phyloP scores from a whole-genome alignment of 257 asterid genomes.

The Prunella vulgaris region DNA sequence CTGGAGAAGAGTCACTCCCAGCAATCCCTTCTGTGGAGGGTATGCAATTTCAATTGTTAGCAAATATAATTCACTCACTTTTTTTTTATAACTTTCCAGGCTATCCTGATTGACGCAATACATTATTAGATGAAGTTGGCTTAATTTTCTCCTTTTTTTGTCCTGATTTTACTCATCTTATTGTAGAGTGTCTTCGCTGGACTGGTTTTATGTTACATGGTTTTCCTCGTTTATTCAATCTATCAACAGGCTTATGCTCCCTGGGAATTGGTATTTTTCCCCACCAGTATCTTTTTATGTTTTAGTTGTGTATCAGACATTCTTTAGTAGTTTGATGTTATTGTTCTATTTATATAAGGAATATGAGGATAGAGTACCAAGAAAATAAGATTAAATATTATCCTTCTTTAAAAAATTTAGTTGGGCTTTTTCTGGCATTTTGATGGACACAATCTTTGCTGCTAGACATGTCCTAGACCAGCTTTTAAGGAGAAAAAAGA shows the following conservation, averaged over 20 bases:
- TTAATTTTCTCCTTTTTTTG: neutral
- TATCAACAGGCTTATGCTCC: slow-evolving; percentile 75
- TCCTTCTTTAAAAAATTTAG: neutral
- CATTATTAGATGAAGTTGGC: slow-evolving; percentile 2
- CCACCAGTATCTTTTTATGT: neutral
- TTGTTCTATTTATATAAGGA: neutral
- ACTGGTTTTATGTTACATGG: slow-evolving; percentile 48
- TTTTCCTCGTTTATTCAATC: slow-evolving; percentile 65
- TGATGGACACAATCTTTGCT: neutral
- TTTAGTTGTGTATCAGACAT: neutral
- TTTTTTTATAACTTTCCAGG: neutral
- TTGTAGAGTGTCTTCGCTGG: slow-evolving; percentile 65
- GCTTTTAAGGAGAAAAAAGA: neutral
- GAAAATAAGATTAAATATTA: neutral
- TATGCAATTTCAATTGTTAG: slow-evolving; percentile 17
- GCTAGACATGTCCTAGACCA: neutral
- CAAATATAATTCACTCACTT: neutral
- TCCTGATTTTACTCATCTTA: neutral
- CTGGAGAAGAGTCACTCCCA: slow-evolving; percentile 67
- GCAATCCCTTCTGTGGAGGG: slow-evolving; percentile 84
- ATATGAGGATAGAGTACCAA: neutral
- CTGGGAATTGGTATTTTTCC: slow-evolving; percentile 72
- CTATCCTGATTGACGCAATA: neutral
- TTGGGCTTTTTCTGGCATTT: neutral
- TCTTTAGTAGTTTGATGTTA: neutral